phyloP scores from a whole-genome alignment of 352 stramenopile species.

The Pythium oligandrum region DNA sequence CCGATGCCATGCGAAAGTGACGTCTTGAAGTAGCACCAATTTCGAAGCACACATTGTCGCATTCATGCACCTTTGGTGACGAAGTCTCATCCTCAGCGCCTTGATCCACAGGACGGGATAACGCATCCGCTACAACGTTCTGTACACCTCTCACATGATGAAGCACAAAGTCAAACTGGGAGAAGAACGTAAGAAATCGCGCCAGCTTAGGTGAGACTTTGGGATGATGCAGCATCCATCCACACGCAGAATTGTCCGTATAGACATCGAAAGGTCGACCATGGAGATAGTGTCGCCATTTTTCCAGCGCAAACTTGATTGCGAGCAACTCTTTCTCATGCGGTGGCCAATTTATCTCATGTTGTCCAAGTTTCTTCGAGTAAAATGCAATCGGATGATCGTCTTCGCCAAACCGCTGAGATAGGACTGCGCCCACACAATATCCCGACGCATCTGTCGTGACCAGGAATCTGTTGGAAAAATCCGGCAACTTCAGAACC shows the following conservation, averaged over 20 bases:
- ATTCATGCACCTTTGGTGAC: too few relatives aligned
- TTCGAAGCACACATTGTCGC: too few relatives aligned
- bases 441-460: conserved; percentile 8
- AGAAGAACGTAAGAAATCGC: conserved; percentile 11
- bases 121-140: not conserved
- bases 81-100: too few relatives aligned
- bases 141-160: too few relatives aligned
- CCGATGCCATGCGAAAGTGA: too few relatives aligned
- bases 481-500: conserved; percentile 5
- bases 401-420: not conserved
- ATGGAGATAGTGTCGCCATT: conserved; percentile 13
- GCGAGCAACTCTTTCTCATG: conserved; percentile 15
- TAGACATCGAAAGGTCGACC: conserved; percentile 11
- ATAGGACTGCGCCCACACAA: conserved; percentile 6
- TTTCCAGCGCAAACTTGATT: conserved; percentile 11
- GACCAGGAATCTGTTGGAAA: not conserved
- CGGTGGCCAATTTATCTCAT: conserved; percentile 10
- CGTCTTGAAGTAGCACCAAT: too few relatives aligned
- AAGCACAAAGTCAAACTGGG: conserved; percentile 9
- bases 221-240: conserved; percentile 12
- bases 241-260: conserved; percentile 10
- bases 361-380: conserved; percentile 1
- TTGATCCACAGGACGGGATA: not conserved
- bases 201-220: conserved; percentile 9
- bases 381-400: conserved; percentile 14